Conservation (phyloP, 2,329 filamentous ascomycete genomes). For the Phialophora verrucosa region DNA sequence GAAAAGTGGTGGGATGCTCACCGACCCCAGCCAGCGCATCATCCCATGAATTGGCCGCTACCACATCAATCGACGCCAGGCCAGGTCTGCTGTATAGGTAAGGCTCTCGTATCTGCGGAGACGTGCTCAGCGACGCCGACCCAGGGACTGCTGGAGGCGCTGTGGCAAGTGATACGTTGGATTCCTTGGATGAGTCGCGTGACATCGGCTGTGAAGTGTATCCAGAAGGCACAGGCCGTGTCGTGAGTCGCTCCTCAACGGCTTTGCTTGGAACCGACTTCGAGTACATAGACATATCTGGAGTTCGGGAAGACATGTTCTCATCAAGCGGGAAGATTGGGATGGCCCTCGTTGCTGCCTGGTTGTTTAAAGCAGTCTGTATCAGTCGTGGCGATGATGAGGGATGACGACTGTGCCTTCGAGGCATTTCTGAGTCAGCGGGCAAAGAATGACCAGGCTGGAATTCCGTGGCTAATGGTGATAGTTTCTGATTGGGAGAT, state of each 20-base stretch:
- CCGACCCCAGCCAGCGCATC: neutral
- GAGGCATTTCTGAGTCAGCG: neutral
- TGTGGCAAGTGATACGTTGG: slow-evolving; percentile 38
- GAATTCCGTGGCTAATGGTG: slow-evolving; percentile 34
- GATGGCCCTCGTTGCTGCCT: slow-evolving; percentile 17
- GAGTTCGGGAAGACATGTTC: slow-evolving; percentile 29
- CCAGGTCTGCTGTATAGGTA: slow-evolving; percentile 30
- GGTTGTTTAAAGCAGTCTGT: slow-evolving; percentile 33
- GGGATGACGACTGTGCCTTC: slow-evolving; percentile 23
- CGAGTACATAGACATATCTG: slow-evolving; percentile 1
- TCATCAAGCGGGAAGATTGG: slow-evolving; percentile 27
- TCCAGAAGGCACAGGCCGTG: slow-evolving; percentile 33
- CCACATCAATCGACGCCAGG: slow-evolving; percentile 25
- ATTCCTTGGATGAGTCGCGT: slow-evolving; percentile 41
- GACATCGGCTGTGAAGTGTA: slow-evolving; percentile 43
- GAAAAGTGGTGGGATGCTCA: slow-evolving; percentile 4
- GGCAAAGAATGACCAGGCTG: slow-evolving; percentile 17
- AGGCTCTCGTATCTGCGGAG: slow-evolving; percentile 29
- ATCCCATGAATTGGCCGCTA: slow-evolving; percentile 24
- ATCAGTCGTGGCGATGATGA: slow-evolving; percentile 35
- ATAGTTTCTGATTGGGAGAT: slow-evolving; percentile 38
- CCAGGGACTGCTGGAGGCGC: slow-evolving; percentile 34
- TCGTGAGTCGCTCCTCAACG: slow-evolving; percentile 19
- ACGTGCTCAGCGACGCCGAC: slow-evolving; percentile 24
- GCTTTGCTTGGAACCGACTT: slow-evolving; percentile 14